A percentile compares a stretch with the other conserved stretches of the same genome.
Conservation (phyloP, 495 filamentous ascomycete genomes). For the Penicillium manginii region DNA sequence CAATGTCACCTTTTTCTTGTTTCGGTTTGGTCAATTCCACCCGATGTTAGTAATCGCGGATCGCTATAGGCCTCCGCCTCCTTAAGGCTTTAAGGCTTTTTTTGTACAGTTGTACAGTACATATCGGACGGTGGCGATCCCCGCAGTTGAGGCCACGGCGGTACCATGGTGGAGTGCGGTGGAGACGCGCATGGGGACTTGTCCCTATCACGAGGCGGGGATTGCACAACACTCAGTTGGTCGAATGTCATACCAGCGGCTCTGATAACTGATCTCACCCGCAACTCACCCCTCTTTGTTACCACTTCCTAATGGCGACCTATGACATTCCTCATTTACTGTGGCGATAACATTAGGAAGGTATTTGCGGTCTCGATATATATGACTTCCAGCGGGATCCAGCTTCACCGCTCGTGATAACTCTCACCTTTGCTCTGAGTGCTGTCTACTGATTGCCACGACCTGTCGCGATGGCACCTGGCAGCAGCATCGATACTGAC, state of each 20-base stretch:
- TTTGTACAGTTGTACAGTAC: too few species aligned
- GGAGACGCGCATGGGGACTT: constrained; percentile 11
- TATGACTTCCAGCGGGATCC: constrained; percentile 15
- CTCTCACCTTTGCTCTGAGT: constrained; percentile 7
- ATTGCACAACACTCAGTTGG: background rate
- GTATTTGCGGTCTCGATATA: constrained; percentile 23
- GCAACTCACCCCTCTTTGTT: constrained; percentile 21
- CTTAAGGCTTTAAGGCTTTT: background rate
- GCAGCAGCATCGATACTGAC: constrained; percentile 47
- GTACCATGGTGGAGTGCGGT: constrained; percentile 20
- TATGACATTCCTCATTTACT: background rate
- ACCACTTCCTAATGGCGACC: background rate
- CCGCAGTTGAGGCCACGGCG: constrained; percentile 30
- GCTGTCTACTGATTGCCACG: background rate
- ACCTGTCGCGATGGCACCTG: constrained; percentile 58
- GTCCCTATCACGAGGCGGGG: constrained; percentile 3
- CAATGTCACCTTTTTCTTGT: background rate
- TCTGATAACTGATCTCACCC: constrained; percentile 11
- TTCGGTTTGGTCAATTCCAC: background rate
- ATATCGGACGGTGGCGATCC: constrained; percentile 51
- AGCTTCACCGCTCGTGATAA: constrained; percentile 15
- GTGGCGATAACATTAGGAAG: constrained; percentile 25
- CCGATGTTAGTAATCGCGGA: constrained; percentile 17
- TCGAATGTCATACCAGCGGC: constrained; percentile 1
- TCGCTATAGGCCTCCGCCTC: background rate